phyloP scores from a whole-genome alignment of 805 yeast genomes.

The Candida pseudoglaebosa region DNA sequence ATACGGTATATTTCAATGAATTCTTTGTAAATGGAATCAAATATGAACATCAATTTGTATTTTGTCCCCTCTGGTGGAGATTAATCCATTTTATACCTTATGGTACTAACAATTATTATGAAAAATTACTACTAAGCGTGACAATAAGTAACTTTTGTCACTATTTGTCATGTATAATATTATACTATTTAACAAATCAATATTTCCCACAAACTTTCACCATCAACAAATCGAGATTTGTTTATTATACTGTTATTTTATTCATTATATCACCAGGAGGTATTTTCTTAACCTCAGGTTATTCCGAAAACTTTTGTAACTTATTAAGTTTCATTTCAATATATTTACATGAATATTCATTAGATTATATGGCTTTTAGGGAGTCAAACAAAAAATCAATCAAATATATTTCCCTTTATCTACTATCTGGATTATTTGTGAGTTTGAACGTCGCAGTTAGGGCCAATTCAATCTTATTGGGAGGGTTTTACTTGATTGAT shows the following conservation, averaged over 20 bases:
- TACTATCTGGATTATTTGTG: constrained; percentile 52
- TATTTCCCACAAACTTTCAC: constrained; percentile 16
- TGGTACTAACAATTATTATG: constrained; percentile 33
- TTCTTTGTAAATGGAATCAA: constrained; percentile 45
- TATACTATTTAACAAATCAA: constrained; percentile 47
- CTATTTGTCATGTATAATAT: constrained; percentile 41
- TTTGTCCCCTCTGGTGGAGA: constrained; percentile 73
- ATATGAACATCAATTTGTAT: constrained; percentile 92
- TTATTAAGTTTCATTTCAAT: constrained; percentile 56
- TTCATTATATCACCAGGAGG: constrained; percentile 76
- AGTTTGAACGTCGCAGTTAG: constrained; percentile 60
- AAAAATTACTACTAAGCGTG: constrained; percentile 45
- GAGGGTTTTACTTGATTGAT: constrained; percentile 62
- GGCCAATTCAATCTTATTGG: constrained; percentile 74
- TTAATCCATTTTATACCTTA: constrained; percentile 27
- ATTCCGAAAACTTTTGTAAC: constrained; percentile 73
- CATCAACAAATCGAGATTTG: constrained; percentile 16
- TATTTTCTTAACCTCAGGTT: constrained; percentile 66
- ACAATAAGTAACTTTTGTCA: constrained; percentile 52
- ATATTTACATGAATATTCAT: constrained; percentile 40
- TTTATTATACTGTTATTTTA: constrained; percentile 34
- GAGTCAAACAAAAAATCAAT: constrained; percentile 17
- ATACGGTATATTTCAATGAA: constrained; percentile 69
- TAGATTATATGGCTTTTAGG: constrained; percentile 17
- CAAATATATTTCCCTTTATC: constrained; percentile 22